Evolutionary conservation across 352 stramenopile species (phyloP).

Genomic region (Pythium dissimile): DNA sequence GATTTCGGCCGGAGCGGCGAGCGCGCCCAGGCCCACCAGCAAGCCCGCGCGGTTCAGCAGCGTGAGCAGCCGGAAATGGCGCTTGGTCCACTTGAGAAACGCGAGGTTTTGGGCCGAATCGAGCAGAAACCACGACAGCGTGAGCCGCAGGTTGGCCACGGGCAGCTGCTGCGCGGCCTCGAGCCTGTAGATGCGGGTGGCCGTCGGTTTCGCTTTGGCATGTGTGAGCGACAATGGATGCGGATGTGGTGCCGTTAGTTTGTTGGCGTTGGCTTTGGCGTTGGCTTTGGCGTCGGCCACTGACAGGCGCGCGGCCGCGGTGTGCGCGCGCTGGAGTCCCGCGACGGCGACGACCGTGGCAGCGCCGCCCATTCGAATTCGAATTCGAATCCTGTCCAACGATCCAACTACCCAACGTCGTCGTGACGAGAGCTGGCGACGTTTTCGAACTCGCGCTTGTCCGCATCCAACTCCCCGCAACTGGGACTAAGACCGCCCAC

Average conservation of each 20-base stretch:
- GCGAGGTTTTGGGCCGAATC: constrained; percentile 1
- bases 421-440: no score
- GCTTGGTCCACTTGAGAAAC: constrained; percentile 21
- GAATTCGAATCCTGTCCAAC: no score
- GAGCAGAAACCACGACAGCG: constrained; percentile 10
- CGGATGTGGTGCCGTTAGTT: no score
- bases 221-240: not conserved
- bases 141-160: constrained; percentile 17
- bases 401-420: no score
- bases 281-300: not conserved
- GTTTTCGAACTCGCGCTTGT: no score
- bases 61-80: constrained; percentile 8
- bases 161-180: constrained; percentile 14
- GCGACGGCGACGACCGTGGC: not conserved
- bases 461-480: no score
- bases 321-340: not conserved
- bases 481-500: no score
- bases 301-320: not conserved
- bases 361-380: no score
- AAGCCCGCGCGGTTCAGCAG: constrained; percentile 2
- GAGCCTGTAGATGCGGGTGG: constrained; percentile 18
- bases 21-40: constrained; percentile 2
- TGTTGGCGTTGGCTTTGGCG: no score
- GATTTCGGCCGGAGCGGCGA: not conserved
- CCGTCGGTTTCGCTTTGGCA: not conserved